These are phyloP conservation scores for Plantago lanceolata DNA, from an alignment of 305 asterid genomes.

Conservation along the genomic window DNA sequence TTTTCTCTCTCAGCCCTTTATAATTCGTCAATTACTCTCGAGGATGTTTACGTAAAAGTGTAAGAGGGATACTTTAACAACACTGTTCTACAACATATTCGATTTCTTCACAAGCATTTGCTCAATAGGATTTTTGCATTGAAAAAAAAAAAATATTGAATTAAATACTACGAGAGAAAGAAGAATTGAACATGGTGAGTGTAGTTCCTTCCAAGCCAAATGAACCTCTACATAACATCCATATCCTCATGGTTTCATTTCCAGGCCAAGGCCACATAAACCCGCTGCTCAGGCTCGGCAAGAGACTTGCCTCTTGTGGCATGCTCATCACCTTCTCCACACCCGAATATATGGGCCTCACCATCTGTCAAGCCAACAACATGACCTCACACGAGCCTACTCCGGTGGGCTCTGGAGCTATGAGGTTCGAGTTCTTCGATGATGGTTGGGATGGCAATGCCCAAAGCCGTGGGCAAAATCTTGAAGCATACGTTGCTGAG, in stretches of 20 bases:
- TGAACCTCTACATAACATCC: slow-evolving; percentile 25
- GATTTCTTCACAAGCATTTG: too few species aligned
- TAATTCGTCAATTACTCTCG: too few species aligned
- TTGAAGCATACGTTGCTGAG: slow-evolving; percentile 36
- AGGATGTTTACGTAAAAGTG: too few species aligned
- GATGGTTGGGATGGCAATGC: slow-evolving; percentile 43
- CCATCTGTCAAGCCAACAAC: slow-evolving; percentile 42
- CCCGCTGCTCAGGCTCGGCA: slow-evolving; percentile 70
- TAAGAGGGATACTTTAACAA: too few species aligned
- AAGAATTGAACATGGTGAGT: too few species aligned
- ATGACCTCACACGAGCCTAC: slow-evolving; percentile 33
- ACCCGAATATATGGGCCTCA: slow-evolving; percentile 42
- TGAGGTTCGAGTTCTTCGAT: slow-evolving; percentile 68
- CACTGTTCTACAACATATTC: too few species aligned
- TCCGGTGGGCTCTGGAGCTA: slow-evolving; percentile 46
- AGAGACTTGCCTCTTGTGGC: slow-evolving; percentile 57
- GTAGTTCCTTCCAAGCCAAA: too few species aligned
- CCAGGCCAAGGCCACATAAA: slow-evolving; percentile 81
- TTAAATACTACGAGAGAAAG: too few species aligned
- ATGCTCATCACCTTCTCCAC: slow-evolving; percentile 54
- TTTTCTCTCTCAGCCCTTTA: too few species aligned
- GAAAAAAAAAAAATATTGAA: too few species aligned
- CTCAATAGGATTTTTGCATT: too few species aligned
- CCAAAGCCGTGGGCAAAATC: slow-evolving; percentile 26
- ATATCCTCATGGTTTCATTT: slow-evolving; percentile 56